Evolutionary conservation across 2,329 filamentous ascomycete genomes (phyloP), one percentile per base, ranked within the genome.

Genomic region (Dendryphion nanum): DNA sequence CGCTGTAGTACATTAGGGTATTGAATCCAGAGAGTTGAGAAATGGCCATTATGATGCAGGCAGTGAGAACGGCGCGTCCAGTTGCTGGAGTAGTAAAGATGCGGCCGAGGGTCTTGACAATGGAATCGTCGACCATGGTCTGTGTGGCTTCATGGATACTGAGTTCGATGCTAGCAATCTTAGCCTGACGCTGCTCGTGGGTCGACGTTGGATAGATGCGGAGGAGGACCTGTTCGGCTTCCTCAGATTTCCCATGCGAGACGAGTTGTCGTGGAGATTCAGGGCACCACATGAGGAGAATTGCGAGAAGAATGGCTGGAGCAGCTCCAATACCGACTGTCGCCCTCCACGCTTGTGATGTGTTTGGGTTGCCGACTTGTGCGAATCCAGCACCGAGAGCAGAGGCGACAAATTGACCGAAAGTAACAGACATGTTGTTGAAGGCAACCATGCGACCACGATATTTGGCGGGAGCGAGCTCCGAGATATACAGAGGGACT

Each of bases 1-100:
- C 55, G 8, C 50, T 55, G 41, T 66, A 95, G 66, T 95, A 95
- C 88, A 95, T 95, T 19, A 95, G 73, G 8, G 86, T 89, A 66
- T 95, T 94, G 54, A 67, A 67, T 13, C 64, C 63, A 17, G 48
- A 52, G 5, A 67, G 48, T 26, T 66, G 60, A 5, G 53, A 57
- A 33, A 66, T 57, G n/a, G 56, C 60, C 61, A 65, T 65, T 41
- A 66, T 55, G 4, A 55, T 53, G 36, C 64, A 67, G 17, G 64
- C 64, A 16, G 49, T 57, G 10, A 64, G 40, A 1, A 64, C 48
- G 2, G 64, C 63, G n/a, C 64, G 59, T 35, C 56, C 50, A 18
- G 63, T 63, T 5, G 57, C 52, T 2, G 51, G 47, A 4, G 47
- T 56, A 19, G 51, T 63, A 47, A 64, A 63, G 16, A 68, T 56